Evolutionary conservation across 108 stramenopile species (phyloP), one percentile per base, ranked within the genome.

Genomic region (Cyclotella kingstonii): DNA sequence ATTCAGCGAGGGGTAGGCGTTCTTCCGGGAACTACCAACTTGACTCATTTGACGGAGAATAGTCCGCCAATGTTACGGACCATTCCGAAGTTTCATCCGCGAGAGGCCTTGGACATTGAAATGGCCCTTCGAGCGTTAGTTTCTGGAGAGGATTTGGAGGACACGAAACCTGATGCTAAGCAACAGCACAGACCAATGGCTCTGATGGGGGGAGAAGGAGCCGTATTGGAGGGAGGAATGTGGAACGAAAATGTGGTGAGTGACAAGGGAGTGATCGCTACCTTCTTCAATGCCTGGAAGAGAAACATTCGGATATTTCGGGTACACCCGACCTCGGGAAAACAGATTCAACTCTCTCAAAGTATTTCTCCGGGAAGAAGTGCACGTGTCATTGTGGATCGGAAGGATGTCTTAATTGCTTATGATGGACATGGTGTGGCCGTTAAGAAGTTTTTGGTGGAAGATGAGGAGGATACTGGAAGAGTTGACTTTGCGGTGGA

Each of bases 41-140:
- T 35, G 39, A 39, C 53, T 18, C 70, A 71, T 39, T 50, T 71
- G 30, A 50, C 35, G 19, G 70, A 71, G 47, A 71, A 71, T 43
- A 46, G 61, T 35, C 70, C 70, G 5, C 21, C 27, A 22, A 61
- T 51, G 35, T 63, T 71, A 34, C 54, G 45, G 0, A 50, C 18
- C 6, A 71, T 71, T 28, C 61, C 61, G 10, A 28, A 47, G 19
- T 71, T 71, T 31, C 55, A 28, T 29, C 61, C 70, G 0, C 19
- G 70, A 14, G 61, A 71, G 38, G 34, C 11, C 0, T 42, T 71
- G 54, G 70, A 71, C 19, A 45, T 79, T 9, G 75, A 78, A 17
- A 62, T 33, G 48, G 73, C 85, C 4, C 29, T 81, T 4, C 28
- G 26, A 23, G 74, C 82, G 14, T 39, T 86, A 38, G 34, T 86